Conservation (phyloP, 1,284 basidiomycete species). For the Sporisorium iseilematis-ciliati region DNA sequence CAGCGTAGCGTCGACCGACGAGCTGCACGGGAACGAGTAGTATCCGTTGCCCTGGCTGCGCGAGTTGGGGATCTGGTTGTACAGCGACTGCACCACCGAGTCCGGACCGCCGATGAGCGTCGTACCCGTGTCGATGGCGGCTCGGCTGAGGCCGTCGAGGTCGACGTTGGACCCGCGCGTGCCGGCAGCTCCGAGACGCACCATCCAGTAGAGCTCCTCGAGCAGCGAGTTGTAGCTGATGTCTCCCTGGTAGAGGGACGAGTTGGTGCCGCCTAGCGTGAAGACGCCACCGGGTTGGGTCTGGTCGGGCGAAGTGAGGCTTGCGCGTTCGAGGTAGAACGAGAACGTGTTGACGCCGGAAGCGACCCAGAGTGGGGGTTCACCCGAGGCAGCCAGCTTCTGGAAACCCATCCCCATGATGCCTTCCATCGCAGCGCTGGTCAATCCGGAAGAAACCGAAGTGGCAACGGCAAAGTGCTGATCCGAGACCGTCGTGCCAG, state of each 20-base stretch:
- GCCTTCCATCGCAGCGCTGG: conserved; percentile 37
- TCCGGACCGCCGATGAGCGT: conserved; percentile 64
- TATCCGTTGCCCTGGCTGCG: conserved; percentile 50
- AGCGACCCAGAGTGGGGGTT: conserved; percentile 52
- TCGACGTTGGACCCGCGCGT: conserved; percentile 22
- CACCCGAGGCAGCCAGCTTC: conserved; percentile 26
- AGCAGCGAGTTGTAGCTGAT: conserved; percentile 52
- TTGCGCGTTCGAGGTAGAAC: conserved; percentile 54
- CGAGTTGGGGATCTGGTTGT: conserved; percentile 55
- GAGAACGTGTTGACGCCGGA: conserved; percentile 44
- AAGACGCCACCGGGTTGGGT: conserved; percentile 53
- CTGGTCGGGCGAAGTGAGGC: conserved; percentile 16
- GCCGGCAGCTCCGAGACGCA: conserved; percentile 50
- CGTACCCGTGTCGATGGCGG: conserved; percentile 67
- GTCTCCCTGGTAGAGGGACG: conserved; percentile 50
- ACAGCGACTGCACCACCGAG: conserved; percentile 47
- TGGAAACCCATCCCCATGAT: conserved; percentile 63
- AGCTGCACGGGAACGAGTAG: conserved; percentile 61
- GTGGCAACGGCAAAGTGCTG: conserved; percentile 60
- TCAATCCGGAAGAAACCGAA: conserved; percentile 32
- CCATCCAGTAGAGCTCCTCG: conserved; percentile 56
- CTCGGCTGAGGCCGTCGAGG: conserved; percentile 32
- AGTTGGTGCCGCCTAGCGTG: conserved; percentile 60
- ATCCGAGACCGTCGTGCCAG: conserved; percentile 33
- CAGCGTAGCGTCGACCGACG: conserved; percentile 47